Percentiles rank a stretch among this genome's conserved stretches.
phyloP scores from a whole-genome alignment of 1,284 basidiomycete species.

The Polyporus tsugae region DNA sequence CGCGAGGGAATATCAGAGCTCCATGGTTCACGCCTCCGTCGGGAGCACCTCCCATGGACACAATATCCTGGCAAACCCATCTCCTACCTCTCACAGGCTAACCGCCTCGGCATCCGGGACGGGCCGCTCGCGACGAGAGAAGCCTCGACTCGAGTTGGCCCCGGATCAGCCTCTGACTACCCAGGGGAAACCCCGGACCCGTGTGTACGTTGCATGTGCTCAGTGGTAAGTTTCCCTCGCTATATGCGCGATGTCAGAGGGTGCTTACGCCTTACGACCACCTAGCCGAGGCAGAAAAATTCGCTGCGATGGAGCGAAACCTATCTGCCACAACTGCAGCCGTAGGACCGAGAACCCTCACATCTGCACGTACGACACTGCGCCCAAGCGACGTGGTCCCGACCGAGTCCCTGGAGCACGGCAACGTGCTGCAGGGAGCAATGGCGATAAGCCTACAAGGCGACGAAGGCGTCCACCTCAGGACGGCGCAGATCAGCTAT shows the following conservation, averaged over 20 bases:
- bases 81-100: conserved; percentile 24
- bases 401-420: conserved; percentile 79
- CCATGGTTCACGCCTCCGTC: conserved; percentile 20
- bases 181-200: conserved; percentile 72
- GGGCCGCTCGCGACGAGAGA: conserved; percentile 56
- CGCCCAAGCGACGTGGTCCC: conserved; percentile 79
- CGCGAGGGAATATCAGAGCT: conserved; percentile 21
- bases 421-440: conserved; percentile 51
- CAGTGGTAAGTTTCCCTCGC: conserved; percentile 63
- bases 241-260: not conserved
- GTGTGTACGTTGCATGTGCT: conserved; percentile 80
- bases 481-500: conserved; percentile 16
- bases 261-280: conserved; percentile 16
- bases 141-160: conserved; percentile 67
- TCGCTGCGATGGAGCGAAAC: conserved; percentile 82
- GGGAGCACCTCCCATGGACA: conserved; percentile 27
- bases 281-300: conserved; percentile 79
- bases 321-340: conserved; percentile 74
- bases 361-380: conserved; percentile 61
- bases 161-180: conserved; percentile 79
- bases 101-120: conserved; percentile 6
- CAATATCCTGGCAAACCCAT: conserved; percentile 8
- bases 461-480: conserved; percentile 34
- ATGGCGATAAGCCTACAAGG: conserved; percentile 38
- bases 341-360: conserved; percentile 47